phyloP scores from a whole-genome alignment of 192 early-diverging fungal genomes.

The Geranomyces michiganensis region DNA sequence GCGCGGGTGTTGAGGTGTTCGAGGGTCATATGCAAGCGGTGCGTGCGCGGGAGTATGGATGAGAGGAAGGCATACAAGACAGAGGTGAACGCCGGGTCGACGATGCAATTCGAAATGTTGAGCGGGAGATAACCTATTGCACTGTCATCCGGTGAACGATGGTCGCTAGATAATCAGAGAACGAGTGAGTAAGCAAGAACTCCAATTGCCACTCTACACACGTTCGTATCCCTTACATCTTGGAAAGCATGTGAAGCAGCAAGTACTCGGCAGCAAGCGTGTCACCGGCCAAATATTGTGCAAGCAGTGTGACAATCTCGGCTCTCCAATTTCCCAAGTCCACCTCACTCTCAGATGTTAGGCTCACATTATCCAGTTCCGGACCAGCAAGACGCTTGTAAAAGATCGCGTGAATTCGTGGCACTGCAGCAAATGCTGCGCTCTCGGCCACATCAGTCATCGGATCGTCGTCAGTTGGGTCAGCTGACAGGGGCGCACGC shows the following conservation, averaged over 20 bases:
- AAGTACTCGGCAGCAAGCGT: slow-evolving; percentile 42
- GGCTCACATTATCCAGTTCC: background rate
- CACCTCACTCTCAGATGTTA: background rate
- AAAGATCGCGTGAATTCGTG: slow-evolving; percentile 23
- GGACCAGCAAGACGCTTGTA: background rate
- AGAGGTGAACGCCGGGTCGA: slow-evolving; percentile 3
- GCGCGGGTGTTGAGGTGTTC: slow-evolving; percentile 36
- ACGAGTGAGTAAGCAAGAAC: too few relatives aligned
- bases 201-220: too few relatives aligned
- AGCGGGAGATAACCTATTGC: slow-evolving; percentile 42
- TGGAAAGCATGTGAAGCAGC: slow-evolving; percentile 37
- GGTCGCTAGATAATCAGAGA: slow-evolving; percentile 20
- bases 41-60: slow-evolving; percentile 35
- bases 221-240: slow-evolving; percentile 42
- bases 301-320: slow-evolving; percentile 20
- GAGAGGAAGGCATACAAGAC: slow-evolving; percentile 10
- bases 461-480: background rate
- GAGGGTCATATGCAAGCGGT: slow-evolving; percentile 30
- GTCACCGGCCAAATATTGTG: slow-evolving; percentile 33
- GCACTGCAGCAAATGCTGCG: slow-evolving; percentile 6
- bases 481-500: background rate
- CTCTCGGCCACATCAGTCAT: slow-evolving; percentile 13
- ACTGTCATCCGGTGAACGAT: slow-evolving; percentile 25
- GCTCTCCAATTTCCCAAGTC: background rate
- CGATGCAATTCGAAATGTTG: slow-evolving; percentile 34